Evolutionary conservation across 2,329 filamentous ascomycete species (phyloP).

Genomic region (Talaromyces sp.): DNA sequence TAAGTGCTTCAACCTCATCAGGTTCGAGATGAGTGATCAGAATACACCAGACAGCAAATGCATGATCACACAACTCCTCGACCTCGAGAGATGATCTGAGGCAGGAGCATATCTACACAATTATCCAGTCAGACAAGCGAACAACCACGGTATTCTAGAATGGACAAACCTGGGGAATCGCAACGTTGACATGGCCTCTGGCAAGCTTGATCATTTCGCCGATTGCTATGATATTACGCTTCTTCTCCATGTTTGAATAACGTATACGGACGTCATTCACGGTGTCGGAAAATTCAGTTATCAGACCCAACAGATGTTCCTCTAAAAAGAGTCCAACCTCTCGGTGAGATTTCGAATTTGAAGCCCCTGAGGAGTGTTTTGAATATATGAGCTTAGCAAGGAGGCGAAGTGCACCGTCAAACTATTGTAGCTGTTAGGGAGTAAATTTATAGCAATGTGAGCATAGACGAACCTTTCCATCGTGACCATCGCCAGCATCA

Average conservation of each 20-base stretch:
- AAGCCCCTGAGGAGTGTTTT: slow-evolving; percentile 47
- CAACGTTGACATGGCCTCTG: slow-evolving; percentile 69
- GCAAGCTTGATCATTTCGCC: slow-evolving; percentile 82
- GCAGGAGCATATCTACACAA: slow-evolving; percentile 77
- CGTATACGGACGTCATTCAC: slow-evolving; percentile 67
- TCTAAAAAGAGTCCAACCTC: slow-evolving; percentile 74
- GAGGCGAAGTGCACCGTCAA: slow-evolving; percentile 53
- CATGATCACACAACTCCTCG: slow-evolving; percentile 70
- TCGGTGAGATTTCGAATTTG: slow-evolving; percentile 52
- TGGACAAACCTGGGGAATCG: slow-evolving; percentile 72
- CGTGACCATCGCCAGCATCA: slow-evolving; percentile 59
- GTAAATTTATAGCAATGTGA: too few species aligned
- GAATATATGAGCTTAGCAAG: slow-evolving; percentile 54
- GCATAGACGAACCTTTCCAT: slow-evolving; percentile 50
- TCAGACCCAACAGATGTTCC: slow-evolving; percentile 79
- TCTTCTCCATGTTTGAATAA: slow-evolving; percentile 66
- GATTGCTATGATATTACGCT: slow-evolving; percentile 75
- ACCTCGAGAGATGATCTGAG: slow-evolving; percentile 78
- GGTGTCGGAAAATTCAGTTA: slow-evolving; percentile 74
- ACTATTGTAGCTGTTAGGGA: too few species aligned
- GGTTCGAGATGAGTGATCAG: slow-evolving; percentile 73
- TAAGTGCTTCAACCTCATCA: slow-evolving; percentile 73
- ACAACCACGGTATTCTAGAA: not conserved
- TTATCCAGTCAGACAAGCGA: slow-evolving; percentile 12
- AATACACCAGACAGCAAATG: slow-evolving; percentile 80